A percentile compares a stretch with the other conserved stretches of the same genome.
phyloP scores from a whole-genome alignment of 495 filamentous ascomycete genomes.

The Lasiosphaeria ovina region DNA sequence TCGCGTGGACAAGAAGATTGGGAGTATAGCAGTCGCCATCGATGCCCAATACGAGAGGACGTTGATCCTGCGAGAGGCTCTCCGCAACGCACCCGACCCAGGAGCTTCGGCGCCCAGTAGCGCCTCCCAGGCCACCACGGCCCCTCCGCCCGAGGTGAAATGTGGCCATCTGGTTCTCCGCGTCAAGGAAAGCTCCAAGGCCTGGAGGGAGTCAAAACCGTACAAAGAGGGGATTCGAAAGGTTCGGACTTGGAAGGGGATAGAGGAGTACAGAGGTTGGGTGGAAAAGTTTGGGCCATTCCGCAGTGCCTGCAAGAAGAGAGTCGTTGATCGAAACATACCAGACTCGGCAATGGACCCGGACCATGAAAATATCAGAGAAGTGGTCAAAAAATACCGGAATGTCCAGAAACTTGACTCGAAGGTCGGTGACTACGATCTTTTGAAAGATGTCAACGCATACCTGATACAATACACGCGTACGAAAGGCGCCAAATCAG shows the following conservation, averaged over 20 bases:
- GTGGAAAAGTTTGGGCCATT: neutral
- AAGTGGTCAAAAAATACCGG: neutral
- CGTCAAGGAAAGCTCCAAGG: slow-evolving; percentile 6
- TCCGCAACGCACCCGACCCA: slow-evolving; percentile 12
- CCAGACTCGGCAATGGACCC: neutral
- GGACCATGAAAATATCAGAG: neutral
- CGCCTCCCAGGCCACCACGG: neutral
- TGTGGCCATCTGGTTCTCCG: neutral
- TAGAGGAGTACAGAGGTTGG: neutral
- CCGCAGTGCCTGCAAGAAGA: neutral
- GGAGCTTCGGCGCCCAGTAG: slow-evolving; percentile 1
- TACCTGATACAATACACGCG: slow-evolving; percentile 23
- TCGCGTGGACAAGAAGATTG: slow-evolving; percentile 18
- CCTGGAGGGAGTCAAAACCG: neutral
- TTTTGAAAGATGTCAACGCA: slow-evolving; percentile 21
- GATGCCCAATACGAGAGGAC: slow-evolving; percentile 21
- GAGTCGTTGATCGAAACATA: too few relatives aligned
- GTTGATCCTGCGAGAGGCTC: slow-evolving; percentile 18
- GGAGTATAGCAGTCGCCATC: slow-evolving; percentile 19
- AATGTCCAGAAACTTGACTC: neutral
- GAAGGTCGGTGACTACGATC: slow-evolving; percentile 5
- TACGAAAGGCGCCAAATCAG: neutral
- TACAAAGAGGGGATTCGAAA: neutral
- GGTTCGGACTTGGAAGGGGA: neutral
- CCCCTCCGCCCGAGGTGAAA: neutral